A percentile compares a stretch with the other conserved stretches of the same genome.
Evolutionary conservation across 345 rosid genomes (phyloP).

Genomic region (Eucalyptus sideroxylon): DNA sequence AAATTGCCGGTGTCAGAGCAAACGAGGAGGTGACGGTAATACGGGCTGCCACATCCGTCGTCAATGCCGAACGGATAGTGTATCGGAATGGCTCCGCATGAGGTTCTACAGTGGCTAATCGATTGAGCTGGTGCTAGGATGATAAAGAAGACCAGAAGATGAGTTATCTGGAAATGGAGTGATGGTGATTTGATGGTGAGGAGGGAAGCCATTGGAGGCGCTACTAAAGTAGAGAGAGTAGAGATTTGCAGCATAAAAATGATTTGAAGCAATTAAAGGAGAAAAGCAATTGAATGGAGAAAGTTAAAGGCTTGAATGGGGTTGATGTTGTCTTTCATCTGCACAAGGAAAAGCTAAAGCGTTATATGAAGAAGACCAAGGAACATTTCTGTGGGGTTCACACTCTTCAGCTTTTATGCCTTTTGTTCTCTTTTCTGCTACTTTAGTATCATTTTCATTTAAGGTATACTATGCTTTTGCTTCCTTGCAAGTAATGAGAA

Average conservation of each 20-base stretch:
- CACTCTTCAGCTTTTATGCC: neutral
- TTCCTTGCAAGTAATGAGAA: neutral
- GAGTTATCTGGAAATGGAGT: neutral
- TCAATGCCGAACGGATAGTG: constrained; percentile 70
- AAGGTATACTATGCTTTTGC: neutral
- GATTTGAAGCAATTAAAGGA: neutral
- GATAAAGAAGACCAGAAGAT: neutral
- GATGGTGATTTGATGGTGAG: neutral
- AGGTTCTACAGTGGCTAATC: constrained; percentile 40
- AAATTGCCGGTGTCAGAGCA: constrained; percentile 53
- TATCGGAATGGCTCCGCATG: constrained; percentile 68
- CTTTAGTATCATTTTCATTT: neutral
- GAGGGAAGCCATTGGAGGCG: constrained; percentile 3
- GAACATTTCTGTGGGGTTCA: neutral
- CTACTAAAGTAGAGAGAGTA: neutral
- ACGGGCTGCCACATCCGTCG: constrained; percentile 88
- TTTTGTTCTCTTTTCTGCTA: neutral
- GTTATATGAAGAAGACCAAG: neutral
- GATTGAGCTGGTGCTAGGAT: constrained; percentile 13
- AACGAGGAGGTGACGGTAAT: constrained; percentile 66
- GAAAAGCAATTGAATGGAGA: neutral
- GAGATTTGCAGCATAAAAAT: neutral
- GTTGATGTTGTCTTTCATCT: neutral
- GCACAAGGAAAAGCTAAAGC: neutral
- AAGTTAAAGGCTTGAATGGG: neutral